Evolutionary conservation across 768 basidiomycete genomes (phyloP).

Genomic region (Crepidotus variabilis): DNA sequence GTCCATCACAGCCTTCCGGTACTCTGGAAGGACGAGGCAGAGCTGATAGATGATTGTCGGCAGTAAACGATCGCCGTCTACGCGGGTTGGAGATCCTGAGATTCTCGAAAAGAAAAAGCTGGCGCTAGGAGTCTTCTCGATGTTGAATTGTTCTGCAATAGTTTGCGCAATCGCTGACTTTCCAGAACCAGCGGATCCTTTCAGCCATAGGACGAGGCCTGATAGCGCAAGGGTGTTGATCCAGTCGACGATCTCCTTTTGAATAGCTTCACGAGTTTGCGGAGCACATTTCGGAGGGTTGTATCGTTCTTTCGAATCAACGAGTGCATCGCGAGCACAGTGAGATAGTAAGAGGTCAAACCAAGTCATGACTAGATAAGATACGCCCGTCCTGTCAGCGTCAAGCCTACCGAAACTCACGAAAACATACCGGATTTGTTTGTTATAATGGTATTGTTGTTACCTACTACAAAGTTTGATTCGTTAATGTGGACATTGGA

Average conservation of each 20-base stretch:
- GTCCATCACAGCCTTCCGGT: conserved; percentile 1
- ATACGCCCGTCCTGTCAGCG: too few relatives aligned
- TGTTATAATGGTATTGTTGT: too few relatives aligned
- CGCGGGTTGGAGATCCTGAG: conserved; percentile 20
- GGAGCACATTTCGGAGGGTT: conserved; percentile 13
- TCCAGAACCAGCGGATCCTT: too few relatives aligned
- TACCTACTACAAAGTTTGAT: too few relatives aligned
- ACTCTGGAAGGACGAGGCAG: conserved; percentile 4
- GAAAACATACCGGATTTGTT: too few relatives aligned
- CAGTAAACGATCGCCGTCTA: conserved; percentile 20
- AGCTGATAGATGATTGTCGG: conserved; percentile 16
- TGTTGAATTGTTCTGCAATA: conserved; percentile 10
- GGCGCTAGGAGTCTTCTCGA: conserved; percentile 12
- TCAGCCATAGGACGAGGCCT: conserved; percentile 17
- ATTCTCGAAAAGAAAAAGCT: conserved; percentile 26
- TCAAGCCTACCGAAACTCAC: too few relatives aligned
- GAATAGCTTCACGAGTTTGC: background rate
- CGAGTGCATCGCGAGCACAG: conserved; percentile 9
- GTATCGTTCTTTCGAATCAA: conserved; percentile 13
- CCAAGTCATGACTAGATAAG: too few relatives aligned
- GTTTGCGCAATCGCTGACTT: too few relatives aligned
- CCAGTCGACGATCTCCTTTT: conserved; percentile 11
- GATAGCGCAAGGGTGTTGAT: background rate
- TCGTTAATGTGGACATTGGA: too few relatives aligned
- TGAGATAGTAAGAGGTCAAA: background rate